Percentiles rank a stretch among this genome's conserved stretches.
Evolutionary conservation across 2,329 filamentous ascomycete genomes (phyloP).

Genomic region (Parafenestella ontariensis): DNA sequence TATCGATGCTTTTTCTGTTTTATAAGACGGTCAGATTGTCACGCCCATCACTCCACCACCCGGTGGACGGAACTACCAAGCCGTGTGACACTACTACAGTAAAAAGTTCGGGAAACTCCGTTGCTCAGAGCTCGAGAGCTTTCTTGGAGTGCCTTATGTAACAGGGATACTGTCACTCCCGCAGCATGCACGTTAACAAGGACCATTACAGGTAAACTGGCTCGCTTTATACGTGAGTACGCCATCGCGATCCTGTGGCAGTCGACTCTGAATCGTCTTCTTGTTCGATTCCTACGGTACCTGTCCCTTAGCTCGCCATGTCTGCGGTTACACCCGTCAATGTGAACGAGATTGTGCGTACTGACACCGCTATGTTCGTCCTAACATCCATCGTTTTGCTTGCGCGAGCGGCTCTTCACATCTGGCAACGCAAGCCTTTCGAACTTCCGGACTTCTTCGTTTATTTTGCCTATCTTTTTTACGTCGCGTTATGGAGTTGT

Average conservation of each 20-base stretch:
- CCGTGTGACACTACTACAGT: too few species aligned
- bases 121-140: not conserved
- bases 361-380: constrained; percentile 21
- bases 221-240: not conserved
- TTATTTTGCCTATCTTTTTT: constrained; percentile 34
- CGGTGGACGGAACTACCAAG: too few species aligned
- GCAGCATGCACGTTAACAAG: not conserved
- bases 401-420: constrained; percentile 10
- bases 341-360: constrained; percentile 10
- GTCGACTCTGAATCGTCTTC: not conserved
- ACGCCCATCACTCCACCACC: not conserved
- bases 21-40: not conserved
- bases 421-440: constrained; percentile 14
- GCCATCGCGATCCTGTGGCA: not conserved
- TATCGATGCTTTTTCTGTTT: not conserved
- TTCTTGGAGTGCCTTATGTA: not conserved
- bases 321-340: constrained; percentile 8
- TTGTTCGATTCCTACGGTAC: not conserved
- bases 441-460: constrained; percentile 29
- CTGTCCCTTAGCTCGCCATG: constrained; percentile 1
- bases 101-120: not conserved
- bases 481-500: constrained; percentile 30
- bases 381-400: constrained; percentile 19
- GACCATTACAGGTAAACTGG: not conserved
- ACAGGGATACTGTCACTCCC: not conserved